Evolutionary conservation across 2,329 filamentous ascomycete genomes (phyloP), one percentile per base, ranked within the genome.

Genomic region (Colletotrichum lini): DNA sequence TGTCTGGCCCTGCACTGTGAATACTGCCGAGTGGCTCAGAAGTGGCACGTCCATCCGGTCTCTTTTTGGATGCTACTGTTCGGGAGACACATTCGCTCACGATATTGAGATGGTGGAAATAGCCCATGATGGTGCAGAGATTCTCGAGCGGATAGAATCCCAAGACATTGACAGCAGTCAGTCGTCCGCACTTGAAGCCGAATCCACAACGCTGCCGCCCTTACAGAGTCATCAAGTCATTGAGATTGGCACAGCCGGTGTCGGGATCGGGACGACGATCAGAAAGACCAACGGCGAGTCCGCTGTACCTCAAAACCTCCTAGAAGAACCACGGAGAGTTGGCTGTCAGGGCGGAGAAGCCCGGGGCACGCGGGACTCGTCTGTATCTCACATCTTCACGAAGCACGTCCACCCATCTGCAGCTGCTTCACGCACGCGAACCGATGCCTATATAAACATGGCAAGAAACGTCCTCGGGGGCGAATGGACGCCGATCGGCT

Each of bases 1-100:
- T 75, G 84, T 98, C 2, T 93, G 92, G 84, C 94, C 95, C 0
- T 98, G 95, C 77, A 97, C 94, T 0, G 89, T 92, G 2, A 87
- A 94, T 72, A 81, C 87, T 18, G 76, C 80, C 0, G 82, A 82
- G 1, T 98, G 95, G 95, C 67, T 82, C 3, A 82, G 83, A 38
- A 84, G 90, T 77, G 80, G 67, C 1, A 81, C 91, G 9, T 92
- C 90, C 7, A 93, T 98, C 73, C 74, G 83, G n/a, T 82, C 80
- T 0, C 84, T 98, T 0, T 98, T 98, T 76, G 93, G 93, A 0
- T 80, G 89, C 26, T 82, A 90, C 38, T 97, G 94, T 78, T 89
- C 88, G 0, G 86, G 83, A 0, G 78, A 83, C 0, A 73, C 73
- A 0, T 97, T 96, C 77, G 81, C 83, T 1, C 91, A 96, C 75